Evolutionary conservation across 2,329 filamentous ascomycete species (phyloP), one percentile per base, ranked within the genome.

Genomic region (Tolypocladium guangdongense): DNA sequence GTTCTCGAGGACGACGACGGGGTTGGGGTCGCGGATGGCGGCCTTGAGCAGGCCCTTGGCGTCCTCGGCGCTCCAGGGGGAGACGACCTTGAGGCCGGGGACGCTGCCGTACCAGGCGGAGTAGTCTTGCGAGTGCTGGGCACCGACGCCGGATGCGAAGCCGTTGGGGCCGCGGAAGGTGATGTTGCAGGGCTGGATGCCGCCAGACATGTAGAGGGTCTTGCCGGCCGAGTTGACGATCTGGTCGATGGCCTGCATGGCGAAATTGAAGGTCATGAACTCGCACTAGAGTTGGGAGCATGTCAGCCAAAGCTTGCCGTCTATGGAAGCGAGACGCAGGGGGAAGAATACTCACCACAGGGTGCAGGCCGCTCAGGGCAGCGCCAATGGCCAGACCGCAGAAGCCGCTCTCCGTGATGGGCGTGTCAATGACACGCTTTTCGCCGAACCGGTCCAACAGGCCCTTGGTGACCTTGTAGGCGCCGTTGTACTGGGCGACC

Each of bases 181-280:
- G 75, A 99, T 92, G 80, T 97, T 97, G 78, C 93, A 99, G 65
- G 93, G 93, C 77, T 99, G 93, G 73, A 96, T 97, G 73, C 93
- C 93, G 66, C 93, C 93, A 60, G 93, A 97, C 93, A 99, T 99
- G 81, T 99, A 99, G 69, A 99, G 92, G 54, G 93, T 99, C 82
- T 99, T 99, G 68, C 90, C 93, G 64, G 81, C 93, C 50, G 92
- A 97, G 84, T 99, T 99, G 83, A 99, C 91, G 70, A 99, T 89
- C 74, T 99, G 93, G 73, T 99, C 93, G 74, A 99, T 99, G 70
- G 93, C 90, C 78, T 99, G 93, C 93, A 99, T 99, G 73, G 93
- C 92, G 71, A 97, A 97, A 83, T 99, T 99, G 84, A 96, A 97
- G 67, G 93, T 99, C 93, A 99, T 99, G 82, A 99, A 99, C 78